Conservation (phyloP, 164 flowering plant genomes). For the Berberis thunbergii region DNA sequence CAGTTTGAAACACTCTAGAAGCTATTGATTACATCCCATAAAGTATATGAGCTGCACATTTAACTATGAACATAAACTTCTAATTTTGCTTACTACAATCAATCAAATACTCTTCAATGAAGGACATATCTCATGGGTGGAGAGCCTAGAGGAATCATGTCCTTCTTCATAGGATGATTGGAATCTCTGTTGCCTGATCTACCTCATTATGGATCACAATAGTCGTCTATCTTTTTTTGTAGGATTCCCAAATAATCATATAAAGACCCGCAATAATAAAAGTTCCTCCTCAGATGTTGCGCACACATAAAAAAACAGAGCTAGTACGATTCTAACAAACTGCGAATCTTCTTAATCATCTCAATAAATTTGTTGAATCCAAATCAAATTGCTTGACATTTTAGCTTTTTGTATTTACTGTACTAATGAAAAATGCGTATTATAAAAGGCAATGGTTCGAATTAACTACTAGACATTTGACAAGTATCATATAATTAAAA, state of each 20-base stretch:
- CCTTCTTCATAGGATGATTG: constrained; percentile 43
- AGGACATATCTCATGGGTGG: constrained; percentile 4
- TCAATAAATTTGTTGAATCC: background rate
- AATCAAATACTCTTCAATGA: too few relatives aligned
- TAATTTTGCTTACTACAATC: too few relatives aligned
- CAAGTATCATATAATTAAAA: background rate
- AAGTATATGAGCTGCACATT: too few relatives aligned
- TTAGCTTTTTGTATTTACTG: background rate
- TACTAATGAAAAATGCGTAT: background rate
- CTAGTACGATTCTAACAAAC: background rate
- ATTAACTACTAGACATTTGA: background rate
- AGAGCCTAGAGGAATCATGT: constrained; percentile 35
- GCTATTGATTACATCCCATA: too few relatives aligned
- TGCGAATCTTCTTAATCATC: background rate
- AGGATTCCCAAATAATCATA: constrained; percentile 95
- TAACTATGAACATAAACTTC: too few relatives aligned
- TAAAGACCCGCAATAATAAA: constrained; percentile 80
- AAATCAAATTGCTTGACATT: background rate
- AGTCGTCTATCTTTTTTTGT: constrained; percentile 42
- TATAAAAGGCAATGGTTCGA: background rate
- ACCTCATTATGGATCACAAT: constrained; percentile 12
- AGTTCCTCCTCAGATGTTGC: constrained; percentile 73
- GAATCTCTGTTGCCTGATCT: constrained; percentile 37
- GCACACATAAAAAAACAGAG: constrained; percentile 1
- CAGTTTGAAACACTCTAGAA: too few relatives aligned